Evolutionary conservation across 2,329 filamentous ascomycete species (phyloP).

Genomic region (Davidsoniella australis): DNA sequence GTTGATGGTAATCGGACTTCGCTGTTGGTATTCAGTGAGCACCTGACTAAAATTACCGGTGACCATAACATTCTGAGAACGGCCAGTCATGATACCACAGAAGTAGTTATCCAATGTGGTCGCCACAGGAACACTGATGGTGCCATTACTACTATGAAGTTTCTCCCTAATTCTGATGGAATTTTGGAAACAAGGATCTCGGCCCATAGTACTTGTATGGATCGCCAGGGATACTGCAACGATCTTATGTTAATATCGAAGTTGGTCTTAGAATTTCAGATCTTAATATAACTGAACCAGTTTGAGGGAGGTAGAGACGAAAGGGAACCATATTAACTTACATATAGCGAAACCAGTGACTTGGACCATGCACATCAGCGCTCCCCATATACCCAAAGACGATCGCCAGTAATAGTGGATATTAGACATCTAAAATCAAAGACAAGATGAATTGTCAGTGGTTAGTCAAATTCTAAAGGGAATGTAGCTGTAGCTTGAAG

Average conservation of each 20-base stretch:
- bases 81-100: conserved; percentile 8
- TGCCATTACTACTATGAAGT: conserved; percentile 6
- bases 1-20: conserved; percentile 8
- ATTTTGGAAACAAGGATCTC: conserved; percentile 12
- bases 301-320: background rate
- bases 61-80: conserved; percentile 12
- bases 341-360: conserved; percentile 11
- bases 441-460: background rate
- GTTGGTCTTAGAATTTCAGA: background rate
- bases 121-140: conserved; percentile 6
- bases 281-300: too few species aligned
- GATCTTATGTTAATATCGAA: background rate
- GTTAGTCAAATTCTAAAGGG: background rate
- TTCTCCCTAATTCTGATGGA: conserved; percentile 11
- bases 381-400: conserved; percentile 6
- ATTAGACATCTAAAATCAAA: conserved; percentile 7
- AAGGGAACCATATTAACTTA: background rate
- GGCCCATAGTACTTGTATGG: conserved; percentile 9
- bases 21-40: conserved; percentile 11
- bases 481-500: too few species aligned
- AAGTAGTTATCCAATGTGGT: conserved; percentile 8
- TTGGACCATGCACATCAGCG: conserved; percentile 5
- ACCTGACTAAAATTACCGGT: conserved; percentile 11
- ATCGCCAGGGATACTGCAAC: conserved; percentile 8
- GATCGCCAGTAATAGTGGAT: conserved; percentile 12